Percentiles rank a stretch among this genome's conserved stretches.
Conservation (phyloP, 768 basidiomycete species). For the Suillus decipiens region DNA sequence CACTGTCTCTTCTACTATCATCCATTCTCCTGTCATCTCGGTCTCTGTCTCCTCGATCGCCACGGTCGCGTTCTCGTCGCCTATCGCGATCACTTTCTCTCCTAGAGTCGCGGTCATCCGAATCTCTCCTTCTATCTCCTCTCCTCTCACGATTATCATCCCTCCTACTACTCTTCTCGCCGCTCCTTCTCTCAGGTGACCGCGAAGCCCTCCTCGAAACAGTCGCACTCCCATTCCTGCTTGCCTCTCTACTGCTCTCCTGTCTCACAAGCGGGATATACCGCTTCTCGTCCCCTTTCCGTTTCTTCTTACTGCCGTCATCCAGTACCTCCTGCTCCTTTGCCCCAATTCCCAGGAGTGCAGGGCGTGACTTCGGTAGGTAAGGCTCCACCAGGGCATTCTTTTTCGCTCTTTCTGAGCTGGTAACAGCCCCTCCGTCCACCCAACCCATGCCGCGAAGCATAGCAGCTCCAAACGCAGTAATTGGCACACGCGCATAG, state of each 20-base stretch:
- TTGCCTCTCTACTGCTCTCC: slow-evolving; percentile 46
- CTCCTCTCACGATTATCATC: slow-evolving; percentile 20
- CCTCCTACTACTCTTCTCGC: slow-evolving; percentile 12
- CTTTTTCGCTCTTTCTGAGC: slow-evolving; percentile 48
- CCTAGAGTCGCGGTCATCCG: slow-evolving; percentile 13
- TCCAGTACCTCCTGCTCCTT: slow-evolving; percentile 80
- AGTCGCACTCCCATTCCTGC: slow-evolving; percentile 40
- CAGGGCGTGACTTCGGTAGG: slow-evolving; percentile 79
- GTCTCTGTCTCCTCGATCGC: slow-evolving; percentile 23
- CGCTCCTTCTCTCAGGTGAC: slow-evolving; percentile 41
- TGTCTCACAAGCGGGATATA: slow-evolving; percentile 84
- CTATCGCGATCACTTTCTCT: slow-evolving; percentile 25
- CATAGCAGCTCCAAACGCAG: slow-evolving; percentile 91
- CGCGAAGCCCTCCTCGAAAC: slow-evolving; percentile 52
- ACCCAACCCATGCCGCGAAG: slow-evolving; percentile 98
- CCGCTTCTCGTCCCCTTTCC: slow-evolving; percentile 57
- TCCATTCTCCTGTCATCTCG: slow-evolving; percentile 28
- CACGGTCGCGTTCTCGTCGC: slow-evolving; percentile 35
- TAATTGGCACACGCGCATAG: slow-evolving; percentile 89
- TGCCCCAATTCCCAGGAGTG: slow-evolving; percentile 90
- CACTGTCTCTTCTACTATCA: slow-evolving; percentile 28
- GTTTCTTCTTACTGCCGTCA: slow-evolving; percentile 60
- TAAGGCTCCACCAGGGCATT: slow-evolving; percentile 75
- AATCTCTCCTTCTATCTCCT: slow-evolving; percentile 15
- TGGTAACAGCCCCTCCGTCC: slow-evolving; percentile 70